Evolutionary conservation across 441 rosid species (phyloP).

Genomic region (Brassica hybrid): DNA sequence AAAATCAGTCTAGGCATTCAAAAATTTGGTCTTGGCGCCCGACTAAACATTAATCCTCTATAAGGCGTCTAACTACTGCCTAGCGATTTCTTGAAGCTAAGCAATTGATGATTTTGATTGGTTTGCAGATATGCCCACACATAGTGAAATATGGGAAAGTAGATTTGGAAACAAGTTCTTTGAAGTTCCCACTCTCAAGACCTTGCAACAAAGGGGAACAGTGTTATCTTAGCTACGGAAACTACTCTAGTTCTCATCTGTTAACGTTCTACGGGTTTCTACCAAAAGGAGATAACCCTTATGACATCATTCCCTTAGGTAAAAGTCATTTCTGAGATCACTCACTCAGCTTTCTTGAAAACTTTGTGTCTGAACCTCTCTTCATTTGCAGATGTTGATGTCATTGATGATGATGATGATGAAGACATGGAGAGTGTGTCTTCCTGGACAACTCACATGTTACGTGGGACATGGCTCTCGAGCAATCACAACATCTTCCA

Average conservation of each 20-base stretch:
- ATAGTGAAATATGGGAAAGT: slow-evolving; percentile 84
- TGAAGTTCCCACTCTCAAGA: slow-evolving; percentile 82
- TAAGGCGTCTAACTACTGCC: too few relatives aligned
- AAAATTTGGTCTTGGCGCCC: too few relatives aligned
- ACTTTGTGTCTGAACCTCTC: slow-evolving; percentile 10
- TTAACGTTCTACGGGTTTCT: slow-evolving; percentile 87
- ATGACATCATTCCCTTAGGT: slow-evolving; percentile 88
- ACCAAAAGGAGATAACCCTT: slow-evolving; percentile 79
- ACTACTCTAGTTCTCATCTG: slow-evolving; percentile 79
- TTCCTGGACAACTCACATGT: slow-evolving; percentile 76
- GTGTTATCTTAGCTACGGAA: slow-evolving; percentile 91
- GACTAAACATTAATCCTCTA: too few relatives aligned
- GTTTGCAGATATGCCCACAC: slow-evolving; percentile 72
- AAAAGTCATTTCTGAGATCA: slow-evolving; percentile 2
- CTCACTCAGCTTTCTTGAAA: slow-evolving; percentile 16
- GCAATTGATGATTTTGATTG: not conserved
- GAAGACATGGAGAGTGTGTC: slow-evolving; percentile 45
- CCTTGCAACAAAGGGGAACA: slow-evolving; percentile 77
- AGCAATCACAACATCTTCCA: slow-evolving; percentile 65
- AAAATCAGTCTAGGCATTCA: too few relatives aligned
- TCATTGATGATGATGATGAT: slow-evolving; percentile 36
- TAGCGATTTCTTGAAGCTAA: too few relatives aligned
- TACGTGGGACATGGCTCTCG: slow-evolving; percentile 93
- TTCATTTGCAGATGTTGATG: slow-evolving; percentile 69
- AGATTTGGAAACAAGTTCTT: slow-evolving; percentile 57